Evolutionary conservation across 371 early-diverging fungal genomes (phyloP).

Genomic region (Rhizopus microsporus): DNA sequence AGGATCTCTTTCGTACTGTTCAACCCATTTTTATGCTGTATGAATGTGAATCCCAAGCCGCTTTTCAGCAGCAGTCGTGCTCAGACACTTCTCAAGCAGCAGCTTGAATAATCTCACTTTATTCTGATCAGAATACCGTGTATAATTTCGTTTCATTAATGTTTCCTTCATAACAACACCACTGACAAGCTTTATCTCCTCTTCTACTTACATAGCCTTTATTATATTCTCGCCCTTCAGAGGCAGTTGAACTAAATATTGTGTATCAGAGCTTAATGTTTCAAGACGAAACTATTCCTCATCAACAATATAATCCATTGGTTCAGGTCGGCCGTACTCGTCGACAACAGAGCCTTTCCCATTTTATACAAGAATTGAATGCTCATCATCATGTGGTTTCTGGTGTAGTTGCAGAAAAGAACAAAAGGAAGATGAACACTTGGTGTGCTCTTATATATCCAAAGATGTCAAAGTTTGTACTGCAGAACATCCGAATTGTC

Average conservation of each 20-base stretch:
- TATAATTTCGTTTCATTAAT: constrained; percentile 12
- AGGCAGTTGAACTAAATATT: no score
- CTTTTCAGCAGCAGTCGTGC: constrained; percentile 5
- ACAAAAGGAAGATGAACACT: background rate
- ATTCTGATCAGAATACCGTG: constrained; percentile 10
- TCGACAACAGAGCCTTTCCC: no score
- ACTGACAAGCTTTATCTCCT: background rate
- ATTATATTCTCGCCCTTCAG: no score
- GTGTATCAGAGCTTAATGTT: background rate
- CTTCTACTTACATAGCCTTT: background rate
- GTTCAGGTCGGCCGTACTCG: constrained; percentile 6
- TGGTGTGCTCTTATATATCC: background rate
- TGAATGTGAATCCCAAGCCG: constrained; percentile 10
- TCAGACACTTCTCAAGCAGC: no score
- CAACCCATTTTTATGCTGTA: constrained; percentile 18
- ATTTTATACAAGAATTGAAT: background rate
- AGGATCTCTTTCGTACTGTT: constrained; percentile 19
- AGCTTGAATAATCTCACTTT: background rate
- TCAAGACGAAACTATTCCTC: constrained; percentile 7
- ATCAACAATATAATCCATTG: constrained; percentile 27
- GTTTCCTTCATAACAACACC: constrained; percentile 11
- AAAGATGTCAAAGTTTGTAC: background rate
- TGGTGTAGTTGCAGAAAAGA: background rate
- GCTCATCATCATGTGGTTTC: constrained; percentile 1
- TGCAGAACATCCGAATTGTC: background rate